These are phyloP conservation scores for Tuber melanosporum DNA, from an alignment of 495 filamentous ascomycete species.

Conservation along the genomic window DNA sequence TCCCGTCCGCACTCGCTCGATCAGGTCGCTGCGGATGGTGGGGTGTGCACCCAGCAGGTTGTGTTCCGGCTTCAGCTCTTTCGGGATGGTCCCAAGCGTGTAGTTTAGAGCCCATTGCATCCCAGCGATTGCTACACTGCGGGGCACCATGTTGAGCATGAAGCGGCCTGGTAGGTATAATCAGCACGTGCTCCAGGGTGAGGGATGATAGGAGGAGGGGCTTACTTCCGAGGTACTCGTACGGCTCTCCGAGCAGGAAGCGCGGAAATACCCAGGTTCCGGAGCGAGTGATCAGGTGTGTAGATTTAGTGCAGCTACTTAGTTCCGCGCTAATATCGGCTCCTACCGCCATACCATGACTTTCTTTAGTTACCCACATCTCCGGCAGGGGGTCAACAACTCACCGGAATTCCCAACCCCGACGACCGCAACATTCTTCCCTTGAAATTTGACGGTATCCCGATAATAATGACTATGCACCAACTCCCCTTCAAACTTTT, in stretches of 20 bases:
- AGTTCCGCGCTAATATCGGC: constrained; percentile 27
- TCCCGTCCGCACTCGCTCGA: constrained; percentile 25
- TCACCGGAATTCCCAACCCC: constrained; percentile 41
- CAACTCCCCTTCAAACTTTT: constrained; percentile 29
- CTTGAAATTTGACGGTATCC: constrained; percentile 31
- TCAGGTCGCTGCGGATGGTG: constrained; percentile 26
- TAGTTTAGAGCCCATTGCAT: constrained; percentile 7
- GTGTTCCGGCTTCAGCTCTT: constrained; percentile 23
- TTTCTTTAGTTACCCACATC: constrained; percentile 8
- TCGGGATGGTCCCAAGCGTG: constrained; percentile 18
- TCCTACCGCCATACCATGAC: constrained; percentile 10
- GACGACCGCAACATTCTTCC: constrained; percentile 41
- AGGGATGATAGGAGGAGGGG: not conserved
- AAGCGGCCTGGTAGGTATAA: constrained; percentile 11
- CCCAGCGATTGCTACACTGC: not conserved
- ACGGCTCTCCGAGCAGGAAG: constrained; percentile 21
- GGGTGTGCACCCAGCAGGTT: constrained; percentile 22
- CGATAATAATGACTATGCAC: constrained; percentile 43
- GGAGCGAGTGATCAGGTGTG: constrained; percentile 29
- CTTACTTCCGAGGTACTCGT: constrained; percentile 17
- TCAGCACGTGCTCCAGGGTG: constrained; percentile 3
- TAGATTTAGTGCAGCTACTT: constrained; percentile 9
- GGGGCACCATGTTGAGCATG: constrained; percentile 12
- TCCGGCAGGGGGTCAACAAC: not conserved
- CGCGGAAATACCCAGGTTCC: constrained; percentile 30